Evolutionary conservation across 495 filamentous ascomycete species (phyloP), one percentile per base, ranked within the genome.

Genomic region (Massariosphaeria phaeospora): DNA sequence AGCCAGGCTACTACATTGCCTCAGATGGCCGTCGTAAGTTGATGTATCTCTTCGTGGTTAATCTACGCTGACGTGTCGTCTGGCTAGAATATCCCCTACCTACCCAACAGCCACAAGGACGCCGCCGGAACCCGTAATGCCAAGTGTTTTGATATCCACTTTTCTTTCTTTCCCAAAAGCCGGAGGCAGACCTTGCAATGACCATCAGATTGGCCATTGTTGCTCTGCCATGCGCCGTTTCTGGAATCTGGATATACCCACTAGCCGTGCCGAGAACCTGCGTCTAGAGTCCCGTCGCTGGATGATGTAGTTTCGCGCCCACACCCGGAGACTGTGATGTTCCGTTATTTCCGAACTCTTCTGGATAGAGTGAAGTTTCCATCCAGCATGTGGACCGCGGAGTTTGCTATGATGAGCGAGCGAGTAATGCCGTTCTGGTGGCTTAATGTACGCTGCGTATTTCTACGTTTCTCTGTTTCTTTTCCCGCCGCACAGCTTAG

Each of bases 11-110:
- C 47, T 64, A 64, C 52, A 49, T 56, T 39, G 52, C 57, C 40
- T 55, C 61, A 18, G 61, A 64, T 50, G 61, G 61, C 49, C 56
- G 53, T 18, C 40, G 61, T 64, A 57, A 61, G 61, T 59, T 21
- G 2, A 12, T 1, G 11, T 33, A 35, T 9, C 23, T 41, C 17
- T 12, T 18, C 11, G 6, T 10, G 26, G 20, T 29, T 11, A 1
- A 13, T 27, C 39, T n/a, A 20, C 26, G 33, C 30, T 59, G 48
- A 59, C 40, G 10, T 12, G n/a, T 23, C 12, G 3, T 26, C 15
- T 31, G n/a, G 3, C 20, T 48, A 61, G 57, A 61, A 51, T 61
- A 61, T 23, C 57, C 57, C 1, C 13, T 61, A 2, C 10, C 35
- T n/a, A 24, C 35, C 29, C 50, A 44, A 21, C 48, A 43, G 17